Percentiles rank a stretch among this genome's conserved stretches.
Evolutionary conservation across 2,329 filamentous ascomycete species (phyloP).

Genomic region (Pezizomycotina sp.): DNA sequence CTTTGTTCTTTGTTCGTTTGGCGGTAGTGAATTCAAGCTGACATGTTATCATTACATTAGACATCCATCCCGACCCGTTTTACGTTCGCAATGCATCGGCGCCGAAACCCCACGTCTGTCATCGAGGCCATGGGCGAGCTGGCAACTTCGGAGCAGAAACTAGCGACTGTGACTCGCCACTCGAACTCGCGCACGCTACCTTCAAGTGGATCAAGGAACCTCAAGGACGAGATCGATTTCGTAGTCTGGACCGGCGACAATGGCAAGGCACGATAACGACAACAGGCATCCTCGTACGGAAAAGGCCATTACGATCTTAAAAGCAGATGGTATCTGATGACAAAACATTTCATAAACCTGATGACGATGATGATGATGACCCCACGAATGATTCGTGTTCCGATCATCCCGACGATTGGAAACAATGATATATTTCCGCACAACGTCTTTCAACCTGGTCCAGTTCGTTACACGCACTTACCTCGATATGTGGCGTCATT

Average conservation of each 20-base stretch:
- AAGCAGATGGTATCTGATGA: constrained; percentile 28
- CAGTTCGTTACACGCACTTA: constrained; percentile 72
- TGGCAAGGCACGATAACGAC: constrained; percentile 75
- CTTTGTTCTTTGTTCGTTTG: constrained; percentile 12
- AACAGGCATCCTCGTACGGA: constrained; percentile 59
- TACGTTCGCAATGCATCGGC: constrained; percentile 54
- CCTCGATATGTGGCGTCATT: constrained; percentile 59
- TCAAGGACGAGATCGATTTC: constrained; percentile 70
- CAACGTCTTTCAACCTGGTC: constrained; percentile 75
- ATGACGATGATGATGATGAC: constrained; percentile 34
- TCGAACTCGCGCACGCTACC: constrained; percentile 67
- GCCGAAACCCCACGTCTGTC: constrained; percentile 59
- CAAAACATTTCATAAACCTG: constrained; percentile 9
- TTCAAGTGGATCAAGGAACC: constrained; percentile 72
- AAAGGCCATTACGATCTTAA: constrained; percentile 64
- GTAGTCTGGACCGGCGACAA: constrained; percentile 88
- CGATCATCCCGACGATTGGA: constrained; percentile 70
- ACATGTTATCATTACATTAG: constrained; percentile 33
- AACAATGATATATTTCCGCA: constrained; percentile 97
- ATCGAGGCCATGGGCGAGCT: constrained; percentile 58
- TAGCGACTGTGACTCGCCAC: constrained; percentile 74
- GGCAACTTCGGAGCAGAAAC: constrained; percentile 73
- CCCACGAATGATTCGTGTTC: constrained; percentile 40
- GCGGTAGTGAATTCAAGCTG: constrained; percentile 9
- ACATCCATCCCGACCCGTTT: constrained; percentile 79